These are phyloP conservation scores for Yamadazyma sp. DNA, from an alignment of 1,139 yeast genomes.

Conservation along the genomic window DNA sequence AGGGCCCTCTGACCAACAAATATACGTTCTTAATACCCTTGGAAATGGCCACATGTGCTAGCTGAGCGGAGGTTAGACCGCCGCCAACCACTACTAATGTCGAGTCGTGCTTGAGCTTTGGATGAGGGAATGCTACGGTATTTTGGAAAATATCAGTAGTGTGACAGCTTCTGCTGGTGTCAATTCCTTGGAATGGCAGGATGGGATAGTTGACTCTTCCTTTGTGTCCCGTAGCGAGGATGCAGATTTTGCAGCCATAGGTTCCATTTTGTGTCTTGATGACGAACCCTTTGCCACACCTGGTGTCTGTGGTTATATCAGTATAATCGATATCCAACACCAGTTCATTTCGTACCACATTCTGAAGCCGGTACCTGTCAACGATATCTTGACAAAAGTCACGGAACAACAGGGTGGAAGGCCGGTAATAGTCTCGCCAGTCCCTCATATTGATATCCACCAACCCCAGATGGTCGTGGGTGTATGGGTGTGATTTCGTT, in stretches of 20 bases:
- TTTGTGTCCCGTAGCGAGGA: slow-evolving; percentile 44
- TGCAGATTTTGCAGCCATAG: slow-evolving; percentile 36
- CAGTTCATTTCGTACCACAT: slow-evolving; percentile 32
- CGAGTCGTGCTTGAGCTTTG: slow-evolving; percentile 16
- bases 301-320: slow-evolving; percentile 21
- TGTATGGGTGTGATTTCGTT: slow-evolving; percentile 5
- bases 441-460: slow-evolving; percentile 47
- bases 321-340: slow-evolving; percentile 35
- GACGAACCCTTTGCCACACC: slow-evolving; percentile 33
- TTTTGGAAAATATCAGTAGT: slow-evolving; percentile 40
- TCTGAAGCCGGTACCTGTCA: slow-evolving; percentile 30
- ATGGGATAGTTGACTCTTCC: slow-evolving; percentile 40
- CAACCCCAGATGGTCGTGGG: slow-evolving; percentile 33
- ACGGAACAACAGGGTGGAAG: slow-evolving; percentile 39
- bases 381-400: slow-evolving; percentile 41
- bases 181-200: slow-evolving; percentile 18
- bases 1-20: slow-evolving; percentile 37
- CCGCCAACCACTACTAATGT: slow-evolving; percentile 46
- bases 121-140: slow-evolving; percentile 24
- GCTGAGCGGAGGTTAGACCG: slow-evolving; percentile 49
- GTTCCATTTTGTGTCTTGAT: slow-evolving; percentile 27
- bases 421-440: slow-evolving; percentile 48
- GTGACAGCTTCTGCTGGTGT: slow-evolving; percentile 39
- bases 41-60: slow-evolving; percentile 40
- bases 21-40: slow-evolving; percentile 32